Evolutionary conservation across 768 basidiomycete species (phyloP).

Genomic region (Pluteus cervinus): DNA sequence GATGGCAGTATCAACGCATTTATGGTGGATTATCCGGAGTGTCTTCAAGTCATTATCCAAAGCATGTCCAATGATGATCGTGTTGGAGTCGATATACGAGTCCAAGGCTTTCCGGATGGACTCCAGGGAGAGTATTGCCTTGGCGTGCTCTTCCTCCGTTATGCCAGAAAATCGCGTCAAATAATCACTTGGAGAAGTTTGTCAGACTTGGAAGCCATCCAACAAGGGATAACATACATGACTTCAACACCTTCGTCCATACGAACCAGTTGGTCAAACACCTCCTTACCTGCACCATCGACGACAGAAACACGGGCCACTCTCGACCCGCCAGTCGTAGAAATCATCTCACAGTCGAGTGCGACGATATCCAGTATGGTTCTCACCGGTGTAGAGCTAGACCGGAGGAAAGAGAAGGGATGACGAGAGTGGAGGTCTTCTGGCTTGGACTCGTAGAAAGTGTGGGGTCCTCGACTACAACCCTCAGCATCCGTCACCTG

Average conservation of each 20-base stretch:
- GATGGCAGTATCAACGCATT: constrained; percentile 81
- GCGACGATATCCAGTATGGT: constrained; percentile 70
- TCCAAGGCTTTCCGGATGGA: constrained; percentile 66
- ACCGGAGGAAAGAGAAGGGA: constrained; percentile 51
- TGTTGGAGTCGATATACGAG: constrained; percentile 65
- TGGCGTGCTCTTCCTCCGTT: constrained; percentile 47
- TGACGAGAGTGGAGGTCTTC: constrained; percentile 68
- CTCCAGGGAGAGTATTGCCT: constrained; percentile 61
- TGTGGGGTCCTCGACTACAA: constrained; percentile 78
- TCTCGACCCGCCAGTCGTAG: constrained; percentile 88
- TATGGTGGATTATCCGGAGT: constrained; percentile 79
- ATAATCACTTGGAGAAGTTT: constrained; percentile 55
- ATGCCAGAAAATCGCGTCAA: constrained; percentile 91
- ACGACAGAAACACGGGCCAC: constrained; percentile 89
- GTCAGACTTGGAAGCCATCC: background rate
- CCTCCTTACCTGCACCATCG: constrained; percentile 61
- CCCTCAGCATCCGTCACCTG: constrained; percentile 53
- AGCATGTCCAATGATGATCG: constrained; percentile 86
- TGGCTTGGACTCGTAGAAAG: constrained; percentile 77
- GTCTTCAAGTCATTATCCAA: constrained; percentile 94
- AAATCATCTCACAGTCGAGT: constrained; percentile 96
- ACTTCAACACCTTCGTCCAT: constrained; percentile 80
- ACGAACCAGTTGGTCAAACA: constrained; percentile 78
- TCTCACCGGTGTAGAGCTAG: constrained; percentile 16
- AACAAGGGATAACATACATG: constrained; percentile 42